Conservation (phyloP, 345 rosid genomes). For the Ailanthus altissimus region DNA sequence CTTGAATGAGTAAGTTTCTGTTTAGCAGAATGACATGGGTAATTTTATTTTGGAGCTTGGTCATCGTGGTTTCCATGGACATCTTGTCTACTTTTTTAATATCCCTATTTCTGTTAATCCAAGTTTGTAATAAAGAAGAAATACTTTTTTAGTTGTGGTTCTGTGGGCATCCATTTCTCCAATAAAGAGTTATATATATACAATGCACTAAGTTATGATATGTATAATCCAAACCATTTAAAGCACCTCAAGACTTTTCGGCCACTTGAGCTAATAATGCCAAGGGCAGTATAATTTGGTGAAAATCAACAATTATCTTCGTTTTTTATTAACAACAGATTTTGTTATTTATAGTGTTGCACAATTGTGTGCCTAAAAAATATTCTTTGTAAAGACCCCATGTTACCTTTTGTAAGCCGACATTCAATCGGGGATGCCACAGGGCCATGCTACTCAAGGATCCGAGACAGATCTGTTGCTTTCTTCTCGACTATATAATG, state of each 20-base stretch:
- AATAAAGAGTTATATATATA: not conserved
- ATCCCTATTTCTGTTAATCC: not conserved
- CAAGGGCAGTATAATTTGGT: not conserved
- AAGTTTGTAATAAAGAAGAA: not conserved
- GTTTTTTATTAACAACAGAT: not conserved
- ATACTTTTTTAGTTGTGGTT: not conserved
- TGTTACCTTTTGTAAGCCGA: constrained; percentile 39
- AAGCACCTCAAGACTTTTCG: too few species aligned
- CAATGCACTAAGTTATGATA: too few species aligned
- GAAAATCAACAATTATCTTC: not conserved
- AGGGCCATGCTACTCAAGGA: constrained; percentile 38
- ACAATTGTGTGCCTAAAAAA: not conserved
- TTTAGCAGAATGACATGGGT: not conserved
- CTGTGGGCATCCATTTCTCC: not conserved
- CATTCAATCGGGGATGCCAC: constrained; percentile 34
- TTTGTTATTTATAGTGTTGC: not conserved
- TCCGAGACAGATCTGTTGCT: constrained; percentile 45
- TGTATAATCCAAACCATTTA: too few species aligned
- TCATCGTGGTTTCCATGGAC: too few species aligned
- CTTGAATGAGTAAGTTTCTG: not conserved
- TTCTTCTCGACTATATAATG: constrained; percentile 43
- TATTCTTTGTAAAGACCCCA: not conserved
- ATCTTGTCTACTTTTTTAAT: too few species aligned
- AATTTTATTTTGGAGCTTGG: too few species aligned
- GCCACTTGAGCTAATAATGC: not conserved